Conservation (phyloP, 306 rosid genomes). For the Herpetospermum pedunculosum region DNA sequence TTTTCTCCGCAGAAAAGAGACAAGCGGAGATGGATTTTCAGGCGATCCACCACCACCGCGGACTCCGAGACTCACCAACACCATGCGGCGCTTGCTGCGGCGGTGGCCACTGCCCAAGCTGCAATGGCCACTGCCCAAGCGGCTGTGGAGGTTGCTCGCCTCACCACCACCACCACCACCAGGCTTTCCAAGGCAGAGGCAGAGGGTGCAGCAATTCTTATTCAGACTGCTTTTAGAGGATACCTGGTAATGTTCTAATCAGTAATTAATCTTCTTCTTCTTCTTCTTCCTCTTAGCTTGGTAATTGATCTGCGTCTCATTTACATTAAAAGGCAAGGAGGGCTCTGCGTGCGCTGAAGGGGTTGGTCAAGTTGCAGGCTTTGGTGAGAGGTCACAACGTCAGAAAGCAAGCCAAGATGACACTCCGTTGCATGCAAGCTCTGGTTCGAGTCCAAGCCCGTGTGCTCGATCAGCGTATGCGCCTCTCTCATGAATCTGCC, state of each 20-base stretch:
- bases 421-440: conserved; percentile 90
- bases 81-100: conserved; percentile 50
- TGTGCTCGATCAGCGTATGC: conserved; percentile 71
- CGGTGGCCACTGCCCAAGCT: conserved; percentile 70
- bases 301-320: neutral
- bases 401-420: conserved; percentile 94
- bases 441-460: conserved; percentile 83
- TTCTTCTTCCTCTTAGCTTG: neutral
- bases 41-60: conserved; percentile 43
- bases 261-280: too few species aligned
- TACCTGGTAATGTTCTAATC: too few species aligned
- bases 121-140: conserved; percentile 82
- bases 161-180: conserved; percentile 24
- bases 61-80: too few species aligned
- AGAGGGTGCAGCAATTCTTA: conserved; percentile 48
- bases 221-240: conserved; percentile 92
- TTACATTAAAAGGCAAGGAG: conserved; percentile 64
- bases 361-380: conserved; percentile 90
- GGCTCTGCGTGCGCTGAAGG: conserved; percentile 84
- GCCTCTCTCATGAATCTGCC: conserved; percentile 67
- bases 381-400: conserved; percentile 92
- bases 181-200: conserved; percentile 47
- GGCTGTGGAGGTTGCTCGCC: conserved; percentile 56
- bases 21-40: conserved; percentile 78
- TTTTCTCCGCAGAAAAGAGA: conserved; percentile 55